Evolutionary conservation across 2,329 filamentous ascomycete species (phyloP), one percentile per base, ranked within the genome.

Genomic region (Cyanodermella asteris): DNA sequence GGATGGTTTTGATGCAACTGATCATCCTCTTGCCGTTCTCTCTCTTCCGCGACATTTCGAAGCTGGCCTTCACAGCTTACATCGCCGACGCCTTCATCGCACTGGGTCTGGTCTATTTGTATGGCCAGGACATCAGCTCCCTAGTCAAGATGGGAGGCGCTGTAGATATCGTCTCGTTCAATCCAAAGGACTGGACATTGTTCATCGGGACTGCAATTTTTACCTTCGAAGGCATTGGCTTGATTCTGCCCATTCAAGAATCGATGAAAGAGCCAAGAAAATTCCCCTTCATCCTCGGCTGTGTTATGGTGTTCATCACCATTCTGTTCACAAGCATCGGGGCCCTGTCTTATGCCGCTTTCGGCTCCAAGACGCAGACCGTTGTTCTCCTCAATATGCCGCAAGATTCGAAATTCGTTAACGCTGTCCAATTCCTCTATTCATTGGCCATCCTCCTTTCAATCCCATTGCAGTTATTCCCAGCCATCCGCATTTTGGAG

Each of bases 161-260:
- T 13, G 63, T 80, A 5, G 87, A 97, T 44, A 82, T 94, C 41
- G 65, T 75, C 37, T 62, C 74, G 41, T 94, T 97, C 61, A 97
- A 97, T 54, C 51, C 72, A 20, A 68, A 74, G 31, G 73, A 81
- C 45, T 97, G 90, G 87, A 91, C 87, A 0, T 62, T 97, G 4
- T 94, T 97, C 47, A 97, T 97, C 39, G 90, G 87, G 32, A 97
- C 90, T 1, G 87, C 90, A 15, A 94, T 97, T 45, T 97, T 97
- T 53, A 94, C 87, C 0, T 97, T 94, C 43, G 87, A 97, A 45
- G 87, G 87, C 15, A 90, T 97, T 32, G 90, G 87, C 8, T 66
- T 97, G 24, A 90, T 97, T 47, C 93, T 97, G 33, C 87, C 90
- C 0, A 93, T 97, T 31, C 90, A 97, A 49, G 82, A 90, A 41